Evolutionary conservation across 352 stramenopile species (phyloP), one percentile per base, ranked within the genome.

Genomic region (Peronospora farinosa): DNA sequence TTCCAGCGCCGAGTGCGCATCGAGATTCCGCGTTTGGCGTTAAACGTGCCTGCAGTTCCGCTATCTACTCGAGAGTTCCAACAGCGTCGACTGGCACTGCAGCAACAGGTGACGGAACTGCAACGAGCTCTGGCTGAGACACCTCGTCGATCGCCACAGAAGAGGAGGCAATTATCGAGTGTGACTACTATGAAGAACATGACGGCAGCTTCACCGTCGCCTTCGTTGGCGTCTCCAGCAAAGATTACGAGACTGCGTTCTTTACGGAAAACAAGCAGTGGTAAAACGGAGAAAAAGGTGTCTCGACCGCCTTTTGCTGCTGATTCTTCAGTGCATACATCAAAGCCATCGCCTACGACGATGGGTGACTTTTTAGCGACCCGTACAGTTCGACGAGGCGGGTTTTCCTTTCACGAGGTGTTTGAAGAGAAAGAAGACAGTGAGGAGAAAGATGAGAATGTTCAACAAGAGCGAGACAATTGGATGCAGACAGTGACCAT

Each of bases 1-100:
- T 79, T 84, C 40, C 60, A 72, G 2, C 71, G 67, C n/a, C 73
- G 69, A n/a, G 54, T 85, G 49, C 69, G 65, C 8, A 47, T 88
- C 8, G 48, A 73, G 45, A 49, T 78, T 16, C 75, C 72, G 2
- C 59, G 42, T 12, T 37, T 72, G 30, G 47, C 41, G 21, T 38
- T 67, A 25, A 57, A 36, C 12, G 47, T 45, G 5, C 61, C 46
- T 15, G 57, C 35, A 32, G 46, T 57, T 27, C 64, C 57, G 23
- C 47, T 84, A 40, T 57, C 54, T 25, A 54, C 64, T 7, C 65
- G 60, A 17, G 66, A 61, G 19, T 87, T 84, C 45, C 58, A 66
- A 27, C 71, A 64, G 17, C 59, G 60, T 27, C 76, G 65, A 45
- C 51, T 57, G 15, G 67, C 58, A 28, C 54, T 87, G 6, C 45